Evolutionary conservation across 2,329 filamentous ascomycete species (phyloP).

Genomic region (Fusarium incarnatum): DNA sequence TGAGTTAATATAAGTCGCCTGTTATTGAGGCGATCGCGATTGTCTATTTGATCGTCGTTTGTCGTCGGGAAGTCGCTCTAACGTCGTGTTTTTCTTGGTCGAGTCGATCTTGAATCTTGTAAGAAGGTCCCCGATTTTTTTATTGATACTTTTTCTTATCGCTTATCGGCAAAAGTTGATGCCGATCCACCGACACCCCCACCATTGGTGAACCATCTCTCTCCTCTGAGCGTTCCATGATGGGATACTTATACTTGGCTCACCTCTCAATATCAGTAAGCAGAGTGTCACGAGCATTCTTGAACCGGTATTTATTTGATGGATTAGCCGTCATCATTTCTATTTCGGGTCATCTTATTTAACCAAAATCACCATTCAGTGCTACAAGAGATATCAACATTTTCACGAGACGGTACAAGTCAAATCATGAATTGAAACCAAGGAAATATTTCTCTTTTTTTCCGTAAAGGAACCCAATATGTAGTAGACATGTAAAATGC

Average conservation of each 20-base stretch:
- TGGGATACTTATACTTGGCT: constrained; percentile 9
- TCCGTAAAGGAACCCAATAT: constrained; percentile 44
- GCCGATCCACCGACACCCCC: constrained; percentile 39
- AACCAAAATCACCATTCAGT: not conserved
- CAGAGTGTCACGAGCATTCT: not conserved
- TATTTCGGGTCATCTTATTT: not conserved
- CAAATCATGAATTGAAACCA: constrained; percentile 9
- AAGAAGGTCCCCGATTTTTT: constrained; percentile 36
- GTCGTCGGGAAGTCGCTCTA: constrained; percentile 3
- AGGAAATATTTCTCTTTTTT: constrained; percentile 39
- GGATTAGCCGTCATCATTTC: too few relatives aligned
- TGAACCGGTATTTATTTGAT: not conserved
- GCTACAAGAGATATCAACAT: not conserved
- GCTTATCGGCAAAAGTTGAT: constrained; percentile 39
- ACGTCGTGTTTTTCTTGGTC: constrained; percentile 17
- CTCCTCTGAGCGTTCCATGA: not conserved
- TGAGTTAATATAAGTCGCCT: constrained; percentile 17
- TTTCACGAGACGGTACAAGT: not conserved
- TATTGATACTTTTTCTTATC: constrained; percentile 35
- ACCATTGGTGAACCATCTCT: not conserved
- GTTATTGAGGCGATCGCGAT: constrained; percentile 6
- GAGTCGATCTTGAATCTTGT: constrained; percentile 24
- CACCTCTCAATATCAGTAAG: constrained; percentile 1
- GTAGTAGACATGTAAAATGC: constrained; percentile 35
- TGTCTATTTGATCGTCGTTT: not conserved